phyloP scores from a whole-genome alignment of 2,329 filamentous ascomycete species.

The Fusarium sp. region DNA sequence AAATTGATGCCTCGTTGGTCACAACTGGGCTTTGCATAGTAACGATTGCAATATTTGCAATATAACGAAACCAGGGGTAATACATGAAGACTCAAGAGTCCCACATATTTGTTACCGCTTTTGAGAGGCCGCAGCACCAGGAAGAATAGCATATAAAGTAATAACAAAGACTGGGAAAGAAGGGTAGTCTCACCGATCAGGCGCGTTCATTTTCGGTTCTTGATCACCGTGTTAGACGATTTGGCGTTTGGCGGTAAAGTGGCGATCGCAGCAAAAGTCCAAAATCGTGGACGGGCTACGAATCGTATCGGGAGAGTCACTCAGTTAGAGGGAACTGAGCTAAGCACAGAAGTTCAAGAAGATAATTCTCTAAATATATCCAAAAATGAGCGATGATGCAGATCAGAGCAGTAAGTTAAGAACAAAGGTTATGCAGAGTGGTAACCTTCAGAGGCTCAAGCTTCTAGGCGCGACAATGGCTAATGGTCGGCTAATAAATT shows the following conservation, averaged over 20 bases:
- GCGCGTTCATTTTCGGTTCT: constrained; percentile 65
- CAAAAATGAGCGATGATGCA: constrained; percentile 16
- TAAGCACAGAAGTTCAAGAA: not conserved
- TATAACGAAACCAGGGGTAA: not conserved
- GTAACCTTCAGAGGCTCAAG: constrained; percentile 28
- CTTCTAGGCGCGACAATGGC: constrained; percentile 39
- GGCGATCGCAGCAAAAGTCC: constrained; percentile 31
- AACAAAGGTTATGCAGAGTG: constrained; percentile 30
- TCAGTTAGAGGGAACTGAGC: not conserved
- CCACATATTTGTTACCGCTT: not conserved
- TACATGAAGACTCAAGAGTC: not conserved
- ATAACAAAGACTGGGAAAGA: constrained; percentile 2
- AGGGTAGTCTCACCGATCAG: constrained; percentile 63
- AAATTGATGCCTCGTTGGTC: not conserved
- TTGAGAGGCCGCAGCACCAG: not conserved
- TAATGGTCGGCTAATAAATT: constrained; percentile 51
- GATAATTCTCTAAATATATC: not conserved
- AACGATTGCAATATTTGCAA: not conserved
- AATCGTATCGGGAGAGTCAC: constrained; percentile 1
- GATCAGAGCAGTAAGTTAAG: constrained; percentile 16
- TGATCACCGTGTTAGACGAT: constrained; percentile 8
- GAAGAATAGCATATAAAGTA: not conserved
- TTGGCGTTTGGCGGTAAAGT: constrained; percentile 40
- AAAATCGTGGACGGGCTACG: constrained; percentile 2
- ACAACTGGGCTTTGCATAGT: not conserved